Percentiles rank a stretch among this genome's conserved stretches.
phyloP scores from a whole-genome alignment of 2,329 filamentous ascomycete species.

The Herpotrichia juniperi region DNA sequence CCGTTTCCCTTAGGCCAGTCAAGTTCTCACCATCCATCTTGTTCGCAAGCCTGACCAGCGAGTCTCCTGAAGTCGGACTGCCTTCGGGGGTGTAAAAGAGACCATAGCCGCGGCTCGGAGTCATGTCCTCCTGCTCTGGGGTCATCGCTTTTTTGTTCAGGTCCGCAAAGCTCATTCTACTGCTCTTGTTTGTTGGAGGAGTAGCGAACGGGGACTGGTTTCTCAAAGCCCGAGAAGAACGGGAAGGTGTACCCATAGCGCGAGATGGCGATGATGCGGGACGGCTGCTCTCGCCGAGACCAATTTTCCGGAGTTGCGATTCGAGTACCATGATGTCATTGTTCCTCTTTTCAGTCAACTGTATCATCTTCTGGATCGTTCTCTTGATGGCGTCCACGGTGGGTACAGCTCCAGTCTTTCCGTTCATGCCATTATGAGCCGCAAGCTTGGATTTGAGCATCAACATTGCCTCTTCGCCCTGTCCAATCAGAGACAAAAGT shows the following conservation, averaged over 20 bases:
- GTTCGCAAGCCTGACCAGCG: slow-evolving; percentile 43
- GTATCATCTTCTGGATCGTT: slow-evolving; percentile 91
- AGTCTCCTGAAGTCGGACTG: slow-evolving; percentile 26
- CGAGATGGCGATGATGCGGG: slow-evolving; percentile 30
- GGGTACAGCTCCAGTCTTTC: slow-evolving; percentile 60
- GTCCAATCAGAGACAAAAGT: slow-evolving; percentile 75
- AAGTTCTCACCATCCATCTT: slow-evolving; percentile 51
- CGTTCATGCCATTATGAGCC: slow-evolving; percentile 58
- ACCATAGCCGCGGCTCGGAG: slow-evolving; percentile 37
- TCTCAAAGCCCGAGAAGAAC: slow-evolving; percentile 17
- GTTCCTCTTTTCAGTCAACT: slow-evolving; percentile 88
- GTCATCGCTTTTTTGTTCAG: slow-evolving; percentile 37
- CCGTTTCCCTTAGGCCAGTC: slow-evolving; percentile 40
- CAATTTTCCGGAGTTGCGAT: slow-evolving; percentile 77
- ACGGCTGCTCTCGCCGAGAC: slow-evolving; percentile 29
- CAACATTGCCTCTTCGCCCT: slow-evolving; percentile 80
- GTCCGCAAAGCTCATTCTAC: slow-evolving; percentile 35
- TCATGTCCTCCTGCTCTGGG: slow-evolving; percentile 32
- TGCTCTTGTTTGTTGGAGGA: slow-evolving; percentile 40
- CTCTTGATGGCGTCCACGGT: slow-evolving; percentile 91
- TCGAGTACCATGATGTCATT: slow-evolving; percentile 91
- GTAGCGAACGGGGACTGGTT: slow-evolving; percentile 42
- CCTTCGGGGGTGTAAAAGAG: slow-evolving; percentile 43
- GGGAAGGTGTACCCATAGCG: slow-evolving; percentile 23
- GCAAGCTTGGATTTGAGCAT: slow-evolving; percentile 81